A percentile compares a stretch with the other conserved stretches of the same genome.
These are phyloP conservation scores for Euptelea pleiosperma DNA, from an alignment of 164 flowering plant genomes.

Conservation along the genomic window DNA sequence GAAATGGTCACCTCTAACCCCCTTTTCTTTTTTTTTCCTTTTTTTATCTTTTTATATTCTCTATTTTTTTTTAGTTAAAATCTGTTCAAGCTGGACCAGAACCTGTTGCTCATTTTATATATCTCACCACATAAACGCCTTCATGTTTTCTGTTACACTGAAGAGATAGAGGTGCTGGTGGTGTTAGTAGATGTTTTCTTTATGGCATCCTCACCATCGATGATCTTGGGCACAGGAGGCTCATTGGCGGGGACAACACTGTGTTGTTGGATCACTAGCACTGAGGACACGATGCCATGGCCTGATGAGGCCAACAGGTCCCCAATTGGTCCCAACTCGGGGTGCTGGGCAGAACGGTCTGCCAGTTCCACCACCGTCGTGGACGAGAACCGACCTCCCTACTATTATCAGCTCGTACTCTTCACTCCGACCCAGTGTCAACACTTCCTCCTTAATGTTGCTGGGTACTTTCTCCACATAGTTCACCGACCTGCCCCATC, in stretches of 20 bases:
- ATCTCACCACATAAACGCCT: no score
- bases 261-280: conserved; percentile 16
- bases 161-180: neutral
- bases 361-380: conserved; percentile 8
- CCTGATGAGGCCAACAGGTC: conserved; percentile 18
- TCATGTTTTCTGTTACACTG: neutral
- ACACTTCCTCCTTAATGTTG: conserved; percentile 11
- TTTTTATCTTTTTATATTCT: no score
- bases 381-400: conserved; percentile 17
- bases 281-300: conserved; percentile 9
- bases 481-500: conserved; percentile 11
- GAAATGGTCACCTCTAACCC: no score
- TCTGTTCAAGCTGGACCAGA: no score
- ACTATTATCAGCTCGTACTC: conserved; percentile 15
- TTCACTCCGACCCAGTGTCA: conserved; percentile 27
- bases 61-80: no score
- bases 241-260: conserved; percentile 17
- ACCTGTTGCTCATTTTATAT: no score
- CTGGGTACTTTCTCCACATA: conserved; percentile 3
- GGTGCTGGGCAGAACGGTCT: conserved; percentile 9
- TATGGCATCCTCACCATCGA: neutral
- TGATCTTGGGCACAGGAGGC: conserved; percentile 22
- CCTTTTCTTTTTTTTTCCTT: no score
- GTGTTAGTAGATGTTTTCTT: no score
- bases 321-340: conserved; percentile 16